Evolutionary conservation across 2,329 filamentous ascomycete genomes (phyloP).

Genomic region (Lasiodiplodia citricola): DNA sequence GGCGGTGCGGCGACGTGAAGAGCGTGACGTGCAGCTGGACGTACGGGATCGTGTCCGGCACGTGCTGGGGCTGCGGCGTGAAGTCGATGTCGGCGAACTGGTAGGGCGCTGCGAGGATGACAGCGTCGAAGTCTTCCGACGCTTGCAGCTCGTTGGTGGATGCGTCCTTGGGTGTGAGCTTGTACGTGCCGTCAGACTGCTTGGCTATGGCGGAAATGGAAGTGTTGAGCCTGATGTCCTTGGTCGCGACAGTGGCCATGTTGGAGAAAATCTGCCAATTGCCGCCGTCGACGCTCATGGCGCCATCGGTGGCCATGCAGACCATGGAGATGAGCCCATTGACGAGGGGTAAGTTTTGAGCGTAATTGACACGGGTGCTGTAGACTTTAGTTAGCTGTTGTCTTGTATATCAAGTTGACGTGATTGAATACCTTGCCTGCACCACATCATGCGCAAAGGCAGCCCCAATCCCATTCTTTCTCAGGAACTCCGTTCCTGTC

Average conservation of each 20-base stretch:
- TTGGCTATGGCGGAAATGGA: constrained; percentile 59
- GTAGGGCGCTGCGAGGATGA: constrained; percentile 82
- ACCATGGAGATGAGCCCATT: constrained; percentile 92
- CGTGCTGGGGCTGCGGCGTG: constrained; percentile 45
- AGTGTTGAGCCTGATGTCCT: constrained; percentile 68
- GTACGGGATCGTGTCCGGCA: constrained; percentile 82
- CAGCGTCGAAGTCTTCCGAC: constrained; percentile 67
- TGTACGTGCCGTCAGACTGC: constrained; percentile 46
- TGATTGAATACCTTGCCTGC: constrained; percentile 64
- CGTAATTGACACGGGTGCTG: constrained; percentile 92
- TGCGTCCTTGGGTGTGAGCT: constrained; percentile 38
- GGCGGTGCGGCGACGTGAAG: constrained; percentile 76
- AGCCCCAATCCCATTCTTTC: constrained; percentile 68
- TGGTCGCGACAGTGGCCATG: constrained; percentile 62
- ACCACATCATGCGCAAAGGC: constrained; percentile 80
- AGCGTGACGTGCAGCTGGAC: constrained; percentile 87
- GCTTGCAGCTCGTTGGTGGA: constrained; percentile 27
- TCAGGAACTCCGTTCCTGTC: constrained; percentile 76
- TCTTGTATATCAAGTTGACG: neutral
- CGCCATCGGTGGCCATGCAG: constrained; percentile 86
- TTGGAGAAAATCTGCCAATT: constrained; percentile 93
- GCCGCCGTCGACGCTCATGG: constrained; percentile 77
- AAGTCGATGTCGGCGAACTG: constrained; percentile 76
- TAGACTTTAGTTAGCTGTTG: neutral
- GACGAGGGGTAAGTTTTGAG: constrained; percentile 82